These are phyloP conservation scores for Spathaspora boniae DNA, from an alignment of 805 yeast species.

Conservation along the genomic window DNA sequence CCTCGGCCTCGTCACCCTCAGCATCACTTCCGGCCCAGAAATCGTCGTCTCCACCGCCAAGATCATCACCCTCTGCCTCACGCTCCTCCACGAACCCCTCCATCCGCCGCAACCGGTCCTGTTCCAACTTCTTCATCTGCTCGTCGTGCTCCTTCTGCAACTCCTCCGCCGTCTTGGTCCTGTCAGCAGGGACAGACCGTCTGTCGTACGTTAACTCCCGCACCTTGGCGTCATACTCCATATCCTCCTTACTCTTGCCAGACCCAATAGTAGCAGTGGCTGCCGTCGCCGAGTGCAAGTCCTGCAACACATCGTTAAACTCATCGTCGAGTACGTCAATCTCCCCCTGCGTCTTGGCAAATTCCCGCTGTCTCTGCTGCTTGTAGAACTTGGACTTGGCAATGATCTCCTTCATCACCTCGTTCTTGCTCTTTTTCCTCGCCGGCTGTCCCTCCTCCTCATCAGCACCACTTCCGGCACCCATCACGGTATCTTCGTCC, in stretches of 20 bases:
- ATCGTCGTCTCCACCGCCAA: slow-evolving; percentile 56
- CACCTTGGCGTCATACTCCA: slow-evolving; percentile 63
- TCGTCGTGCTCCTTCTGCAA: slow-evolving; percentile 55
- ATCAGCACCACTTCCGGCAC: not conserved
- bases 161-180: slow-evolving; percentile 79
- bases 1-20: slow-evolving; percentile 47
- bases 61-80: slow-evolving; percentile 63
- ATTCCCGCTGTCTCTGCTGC: slow-evolving; percentile 67
- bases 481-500: slow-evolving; percentile 32
- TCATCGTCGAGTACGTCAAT: slow-evolving; percentile 70
- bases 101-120: slow-evolving; percentile 71
- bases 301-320: slow-evolving; percentile 66
- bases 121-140: slow-evolving; percentile 60
- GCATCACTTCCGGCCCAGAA: slow-evolving; percentile 58
- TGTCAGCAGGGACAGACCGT: slow-evolving; percentile 76
- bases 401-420: slow-evolving; percentile 81
- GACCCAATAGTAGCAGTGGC: slow-evolving; percentile 16
- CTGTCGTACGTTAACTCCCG: slow-evolving; percentile 65
- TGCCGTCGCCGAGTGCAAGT: slow-evolving; percentile 28
- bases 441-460: slow-evolving; percentile 35
- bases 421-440: slow-evolving; percentile 75
- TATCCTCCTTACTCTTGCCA: slow-evolving; percentile 37
- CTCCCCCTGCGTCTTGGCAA: slow-evolving; percentile 55
- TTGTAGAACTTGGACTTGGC: slow-evolving; percentile 79
- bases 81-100: slow-evolving; percentile 53